These are phyloP conservation scores for Balansia obtecta DNA, from an alignment of 2,329 filamentous ascomycete species.

Conservation along the genomic window DNA sequence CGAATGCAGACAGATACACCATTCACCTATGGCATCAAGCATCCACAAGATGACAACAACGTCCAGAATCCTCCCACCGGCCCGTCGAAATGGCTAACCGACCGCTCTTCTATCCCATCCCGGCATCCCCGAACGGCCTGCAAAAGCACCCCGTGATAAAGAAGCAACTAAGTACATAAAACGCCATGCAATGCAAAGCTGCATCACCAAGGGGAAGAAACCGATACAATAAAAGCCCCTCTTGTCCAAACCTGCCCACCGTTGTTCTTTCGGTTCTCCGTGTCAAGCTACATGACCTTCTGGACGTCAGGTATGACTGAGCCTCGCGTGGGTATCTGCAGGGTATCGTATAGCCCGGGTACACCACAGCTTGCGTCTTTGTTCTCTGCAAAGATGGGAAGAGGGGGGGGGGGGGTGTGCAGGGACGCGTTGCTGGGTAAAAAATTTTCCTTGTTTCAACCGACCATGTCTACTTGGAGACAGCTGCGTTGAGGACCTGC, in stretches of 20 bases:
- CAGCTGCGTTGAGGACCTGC: slow-evolving; percentile 71
- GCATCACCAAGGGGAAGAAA: slow-evolving; percentile 17
- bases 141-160: not conserved
- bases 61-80: not conserved
- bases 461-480: slow-evolving; percentile 33
- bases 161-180: slow-evolving; percentile 8
- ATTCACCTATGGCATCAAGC: not conserved
- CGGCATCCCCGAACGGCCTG: not conserved
- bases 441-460: no score
- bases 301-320: not conserved
- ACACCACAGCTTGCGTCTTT: no score
- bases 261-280: not conserved
- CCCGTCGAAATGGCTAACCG: not conserved
- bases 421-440: no score
- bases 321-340: no score
- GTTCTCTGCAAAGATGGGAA: no score
- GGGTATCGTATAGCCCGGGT: no score
- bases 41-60: not conserved
- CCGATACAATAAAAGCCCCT: slow-evolving; percentile 3
- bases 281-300: not conserved
- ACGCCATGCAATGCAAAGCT: slow-evolving; percentile 29
- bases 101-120: not conserved
- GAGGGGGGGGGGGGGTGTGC: no score
- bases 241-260: not conserved
- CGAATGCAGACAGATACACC: not conserved